Conservation (phyloP, 2,329 filamentous ascomycete genomes). For the Fusarium drepaniforme region DNA sequence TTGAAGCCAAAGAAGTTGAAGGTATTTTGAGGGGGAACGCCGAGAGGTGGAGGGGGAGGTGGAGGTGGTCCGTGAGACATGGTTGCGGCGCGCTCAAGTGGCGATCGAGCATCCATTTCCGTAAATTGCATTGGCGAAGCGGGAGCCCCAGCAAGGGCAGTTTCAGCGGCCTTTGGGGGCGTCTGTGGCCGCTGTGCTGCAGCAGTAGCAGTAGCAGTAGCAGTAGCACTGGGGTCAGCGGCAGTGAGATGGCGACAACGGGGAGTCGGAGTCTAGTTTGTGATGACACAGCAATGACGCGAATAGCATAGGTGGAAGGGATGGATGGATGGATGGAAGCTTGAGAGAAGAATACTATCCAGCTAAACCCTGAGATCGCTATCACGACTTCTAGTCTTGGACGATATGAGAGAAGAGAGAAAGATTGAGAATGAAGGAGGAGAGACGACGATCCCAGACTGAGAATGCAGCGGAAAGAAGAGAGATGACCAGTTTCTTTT, state of each 20-base stretch:
- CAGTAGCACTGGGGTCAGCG: conserved; percentile 18
- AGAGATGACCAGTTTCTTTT: neutral
- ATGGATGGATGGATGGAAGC: neutral
- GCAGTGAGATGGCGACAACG: conserved; percentile 6
- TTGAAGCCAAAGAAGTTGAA: conserved; percentile 53
- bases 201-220: neutral
- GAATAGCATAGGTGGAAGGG: conserved; percentile 1
- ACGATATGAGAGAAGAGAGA: neutral
- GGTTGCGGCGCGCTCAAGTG: conserved; percentile 41
- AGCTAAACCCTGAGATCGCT: neutral
- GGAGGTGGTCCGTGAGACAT: conserved; percentile 54
- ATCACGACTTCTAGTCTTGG: conserved; percentile 9
- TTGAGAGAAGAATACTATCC: neutral
- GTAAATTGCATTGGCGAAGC: conserved; percentile 44
- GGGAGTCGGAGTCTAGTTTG: conserved; percentile 7
- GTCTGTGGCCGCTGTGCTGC: conserved; percentile 12
- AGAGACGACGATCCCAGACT: neutral
- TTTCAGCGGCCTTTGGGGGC: conserved; percentile 25
- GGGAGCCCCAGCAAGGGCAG: conserved; percentile 18
- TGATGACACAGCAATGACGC: conserved; percentile 10
- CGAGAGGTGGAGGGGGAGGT: conserved; percentile 48
- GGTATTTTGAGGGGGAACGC: conserved; percentile 33
- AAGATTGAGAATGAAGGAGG: neutral
- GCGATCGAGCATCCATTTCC: conserved; percentile 27
- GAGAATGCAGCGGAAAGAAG: neutral